Conservation (phyloP, 2,329 filamentous ascomycete genomes). For the Cytospora mali region DNA sequence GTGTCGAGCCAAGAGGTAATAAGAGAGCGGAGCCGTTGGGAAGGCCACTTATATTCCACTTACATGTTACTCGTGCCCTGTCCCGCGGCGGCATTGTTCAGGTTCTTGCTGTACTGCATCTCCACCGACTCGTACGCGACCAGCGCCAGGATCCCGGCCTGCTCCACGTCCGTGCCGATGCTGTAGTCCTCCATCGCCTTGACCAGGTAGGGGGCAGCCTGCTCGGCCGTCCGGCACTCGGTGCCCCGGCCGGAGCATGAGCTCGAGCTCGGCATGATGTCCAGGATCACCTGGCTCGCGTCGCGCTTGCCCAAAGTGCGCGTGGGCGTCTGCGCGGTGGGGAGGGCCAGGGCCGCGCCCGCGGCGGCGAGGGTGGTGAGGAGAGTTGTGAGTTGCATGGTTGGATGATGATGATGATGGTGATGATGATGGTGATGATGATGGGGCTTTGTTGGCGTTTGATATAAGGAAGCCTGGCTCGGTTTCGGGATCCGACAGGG, state of each 20-base stretch:
- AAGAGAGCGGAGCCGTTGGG: too few relatives aligned
- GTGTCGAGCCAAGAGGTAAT: too few relatives aligned
- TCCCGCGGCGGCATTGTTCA: conserved; percentile 53
- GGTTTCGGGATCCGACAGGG: background rate
- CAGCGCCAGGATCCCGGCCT: conserved; percentile 70
- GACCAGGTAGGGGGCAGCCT: conserved; percentile 61
- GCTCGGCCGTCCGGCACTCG: conserved; percentile 68
- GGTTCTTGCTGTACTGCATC: conserved; percentile 73
- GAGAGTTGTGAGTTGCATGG: conserved; percentile 37
- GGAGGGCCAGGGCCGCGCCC: conserved; percentile 33
- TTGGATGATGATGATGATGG: conserved; percentile 4
- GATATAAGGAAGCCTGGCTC: background rate
- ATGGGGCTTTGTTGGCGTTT: background rate
- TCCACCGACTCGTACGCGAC: conserved; percentile 72
- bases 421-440: background rate
- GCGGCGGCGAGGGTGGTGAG: conserved; percentile 34
- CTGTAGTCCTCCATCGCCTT: conserved; percentile 59
- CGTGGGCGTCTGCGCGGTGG: conserved; percentile 19
- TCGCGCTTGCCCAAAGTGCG: conserved; percentile 32
- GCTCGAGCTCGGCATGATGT: conserved; percentile 60
- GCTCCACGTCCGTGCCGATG: conserved; percentile 57
- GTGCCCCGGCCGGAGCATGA: conserved; percentile 52
- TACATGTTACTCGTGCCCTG: conserved; percentile 58
- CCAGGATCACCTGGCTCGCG: conserved; percentile 44
- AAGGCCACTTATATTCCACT: background rate